Evolutionary conservation across 345 rosid genomes (phyloP).

Genomic region (Iberis pinnata): DNA sequence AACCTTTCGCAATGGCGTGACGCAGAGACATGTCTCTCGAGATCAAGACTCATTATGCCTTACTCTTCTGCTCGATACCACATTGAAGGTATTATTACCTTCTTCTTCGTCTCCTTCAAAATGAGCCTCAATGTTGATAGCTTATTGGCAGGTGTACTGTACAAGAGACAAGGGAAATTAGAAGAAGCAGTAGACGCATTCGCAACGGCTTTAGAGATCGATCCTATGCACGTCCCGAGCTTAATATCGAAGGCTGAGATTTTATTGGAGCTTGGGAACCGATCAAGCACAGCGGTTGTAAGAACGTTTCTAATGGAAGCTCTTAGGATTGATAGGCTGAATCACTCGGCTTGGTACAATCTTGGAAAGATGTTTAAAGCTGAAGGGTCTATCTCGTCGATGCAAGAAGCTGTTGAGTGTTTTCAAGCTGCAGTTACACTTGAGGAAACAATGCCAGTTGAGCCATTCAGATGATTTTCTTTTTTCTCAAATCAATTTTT

Average conservation of each 20-base stretch:
- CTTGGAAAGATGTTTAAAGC: constrained; percentile 52
- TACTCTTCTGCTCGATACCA: constrained; percentile 53
- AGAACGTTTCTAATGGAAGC: constrained; percentile 71
- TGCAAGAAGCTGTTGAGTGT: constrained; percentile 53
- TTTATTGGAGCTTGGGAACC: constrained; percentile 35
- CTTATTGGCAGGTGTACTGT: constrained; percentile 39
- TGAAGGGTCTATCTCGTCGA: constrained; percentile 39
- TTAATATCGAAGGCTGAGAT: constrained; percentile 55
- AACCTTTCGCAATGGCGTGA: constrained; percentile 59
- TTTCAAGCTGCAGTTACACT: constrained; percentile 55
- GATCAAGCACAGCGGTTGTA: constrained; percentile 31
- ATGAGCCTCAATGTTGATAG: neutral
- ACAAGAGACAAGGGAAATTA: constrained; percentile 42
- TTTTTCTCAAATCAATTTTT: neutral
- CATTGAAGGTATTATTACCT: constrained; percentile 34
- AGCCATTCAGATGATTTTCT: constrained; percentile 57
- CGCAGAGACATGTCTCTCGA: constrained; percentile 73
- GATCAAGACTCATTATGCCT: constrained; percentile 47
- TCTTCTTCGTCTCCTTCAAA: neutral
- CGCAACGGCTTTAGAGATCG: constrained; percentile 44
- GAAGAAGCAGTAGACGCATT: constrained; percentile 58
- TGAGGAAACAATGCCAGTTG: constrained; percentile 65
- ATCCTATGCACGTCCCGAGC: constrained; percentile 59
- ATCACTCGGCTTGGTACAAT: constrained; percentile 65
- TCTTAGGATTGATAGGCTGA: constrained; percentile 49